Conservation (phyloP, 441 rosid species). For the Populus hybrid region DNA sequence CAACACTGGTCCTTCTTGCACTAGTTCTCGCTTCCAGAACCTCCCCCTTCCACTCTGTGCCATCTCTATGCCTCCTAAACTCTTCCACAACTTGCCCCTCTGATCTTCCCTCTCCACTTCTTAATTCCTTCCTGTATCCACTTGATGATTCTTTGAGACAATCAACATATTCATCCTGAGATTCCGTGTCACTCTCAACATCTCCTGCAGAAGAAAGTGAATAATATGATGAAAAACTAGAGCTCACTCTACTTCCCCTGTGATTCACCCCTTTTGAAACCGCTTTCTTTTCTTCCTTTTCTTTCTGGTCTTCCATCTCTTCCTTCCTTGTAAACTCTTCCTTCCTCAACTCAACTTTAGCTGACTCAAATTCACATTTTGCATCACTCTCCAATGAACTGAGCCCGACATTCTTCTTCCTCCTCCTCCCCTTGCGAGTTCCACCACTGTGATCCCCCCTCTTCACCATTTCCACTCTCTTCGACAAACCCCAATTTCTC, state of each 20-base stretch:
- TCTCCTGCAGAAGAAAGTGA: slow-evolving; percentile 61
- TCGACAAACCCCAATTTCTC: slow-evolving; percentile 30
- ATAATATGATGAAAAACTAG: slow-evolving; percentile 78
- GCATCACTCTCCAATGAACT: slow-evolving; percentile 31
- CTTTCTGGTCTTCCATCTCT: slow-evolving; percentile 19
- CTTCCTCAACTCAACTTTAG: slow-evolving; percentile 21
- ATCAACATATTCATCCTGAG: slow-evolving; percentile 29
- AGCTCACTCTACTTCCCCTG: slow-evolving; percentile 44
- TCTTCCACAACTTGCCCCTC: slow-evolving; percentile 27
- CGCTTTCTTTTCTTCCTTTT: slow-evolving; percentile 22
- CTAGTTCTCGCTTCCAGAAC: slow-evolving; percentile 23
- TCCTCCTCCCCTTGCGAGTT: slow-evolving; percentile 20
- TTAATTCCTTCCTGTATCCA: slow-evolving; percentile 24
- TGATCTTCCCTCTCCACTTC: slow-evolving; percentile 20
- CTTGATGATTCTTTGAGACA: slow-evolving; percentile 25
- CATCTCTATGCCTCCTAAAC: slow-evolving; percentile 20
- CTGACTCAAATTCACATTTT: slow-evolving; percentile 29
- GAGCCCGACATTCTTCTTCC: slow-evolving; percentile 24
- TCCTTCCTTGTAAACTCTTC: slow-evolving; percentile 29
- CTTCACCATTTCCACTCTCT: slow-evolving; percentile 40
- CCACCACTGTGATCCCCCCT: slow-evolving; percentile 29
- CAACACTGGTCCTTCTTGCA: slow-evolving; percentile 28
- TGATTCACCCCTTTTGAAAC: slow-evolving; percentile 24
- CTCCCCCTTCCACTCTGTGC: slow-evolving; percentile 16
- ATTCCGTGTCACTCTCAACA: slow-evolving; percentile 57